Conservation (phyloP, 2,329 filamentous ascomycete species). For the Cercospora canescens region DNA sequence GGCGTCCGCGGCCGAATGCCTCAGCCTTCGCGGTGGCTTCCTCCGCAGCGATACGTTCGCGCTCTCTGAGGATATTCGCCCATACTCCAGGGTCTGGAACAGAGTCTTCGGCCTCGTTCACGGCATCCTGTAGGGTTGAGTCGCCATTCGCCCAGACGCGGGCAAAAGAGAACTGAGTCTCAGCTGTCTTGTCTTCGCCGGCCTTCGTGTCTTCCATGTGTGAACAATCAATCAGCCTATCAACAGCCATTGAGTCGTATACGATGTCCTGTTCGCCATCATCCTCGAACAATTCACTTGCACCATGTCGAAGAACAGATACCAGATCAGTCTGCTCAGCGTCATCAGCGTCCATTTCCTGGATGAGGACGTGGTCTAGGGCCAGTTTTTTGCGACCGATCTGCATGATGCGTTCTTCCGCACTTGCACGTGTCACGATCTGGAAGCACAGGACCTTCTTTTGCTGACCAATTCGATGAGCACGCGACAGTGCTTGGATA, state of each 20-base stretch:
- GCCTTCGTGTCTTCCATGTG: conserved; percentile 71
- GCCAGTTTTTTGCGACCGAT: conserved; percentile 95
- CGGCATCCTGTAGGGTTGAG: conserved; percentile 57
- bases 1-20: conserved; percentile 81
- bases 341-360: conserved; percentile 84
- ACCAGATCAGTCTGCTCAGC: conserved; percentile 78
- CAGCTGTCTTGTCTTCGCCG: conserved; percentile 64
- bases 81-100: conserved; percentile 71
- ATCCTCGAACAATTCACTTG: conserved; percentile 80
- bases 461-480: conserved; percentile 93
- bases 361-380: conserved; percentile 90
- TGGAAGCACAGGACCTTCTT: conserved; percentile 96
- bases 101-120: conserved; percentile 46
- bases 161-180: conserved; percentile 85
- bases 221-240: conserved; percentile 85
- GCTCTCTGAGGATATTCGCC: conserved; percentile 84
- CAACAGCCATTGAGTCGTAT: conserved; percentile 81
- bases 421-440: conserved; percentile 82
- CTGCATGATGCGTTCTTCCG: conserved; percentile 95
- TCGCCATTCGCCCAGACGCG: conserved; percentile 89
- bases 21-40: conserved; percentile 69
- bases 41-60: conserved; percentile 74
- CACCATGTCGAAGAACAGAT: conserved; percentile 83
- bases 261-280: conserved; percentile 71
- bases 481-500: conserved; percentile 89